Conservation (phyloP, 2,329 filamentous ascomycete species). For the Penicillium sp. region DNA sequence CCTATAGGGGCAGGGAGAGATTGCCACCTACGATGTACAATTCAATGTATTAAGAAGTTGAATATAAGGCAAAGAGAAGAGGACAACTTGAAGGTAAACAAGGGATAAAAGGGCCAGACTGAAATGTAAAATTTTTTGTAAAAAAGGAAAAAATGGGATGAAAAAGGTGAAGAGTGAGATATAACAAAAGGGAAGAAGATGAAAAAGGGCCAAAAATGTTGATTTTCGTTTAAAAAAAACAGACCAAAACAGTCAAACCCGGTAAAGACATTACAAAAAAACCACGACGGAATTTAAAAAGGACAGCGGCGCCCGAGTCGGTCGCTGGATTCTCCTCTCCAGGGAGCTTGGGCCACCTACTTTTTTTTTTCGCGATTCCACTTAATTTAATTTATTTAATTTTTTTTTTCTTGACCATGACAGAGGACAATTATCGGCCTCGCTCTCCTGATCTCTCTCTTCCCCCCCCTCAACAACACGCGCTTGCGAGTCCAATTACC, state of each 20-base stretch:
- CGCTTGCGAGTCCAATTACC: background rate
- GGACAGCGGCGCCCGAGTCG: slow-evolving; percentile 26
- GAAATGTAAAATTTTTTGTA: background rate
- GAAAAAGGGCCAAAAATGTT: background rate
- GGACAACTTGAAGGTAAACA: background rate
- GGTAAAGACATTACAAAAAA: slow-evolving; percentile 9
- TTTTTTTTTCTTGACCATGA: slow-evolving; percentile 35
- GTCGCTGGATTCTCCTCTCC: slow-evolving; percentile 7
- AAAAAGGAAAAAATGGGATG: background rate
- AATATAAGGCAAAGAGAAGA: background rate
- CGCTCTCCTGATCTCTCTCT: slow-evolving; percentile 52
- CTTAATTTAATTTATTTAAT: background rate
- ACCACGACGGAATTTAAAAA: slow-evolving; percentile 34
- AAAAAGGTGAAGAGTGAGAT: background rate
- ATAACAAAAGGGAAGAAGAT: background rate
- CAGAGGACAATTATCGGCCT: slow-evolving; percentile 48
- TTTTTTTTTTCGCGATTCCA: slow-evolving; percentile 6
- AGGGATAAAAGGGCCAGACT: background rate
- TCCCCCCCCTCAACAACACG: slow-evolving; percentile 34
- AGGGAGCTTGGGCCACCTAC: slow-evolving; percentile 19
- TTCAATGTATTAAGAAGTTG: background rate
- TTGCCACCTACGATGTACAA: background rate
- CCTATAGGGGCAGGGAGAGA: background rate
- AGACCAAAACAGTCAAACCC: background rate
- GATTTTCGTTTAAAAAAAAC: background rate